phyloP scores from a whole-genome alignment of 805 yeast species.

The Sungouiozyma ichnusensis region DNA sequence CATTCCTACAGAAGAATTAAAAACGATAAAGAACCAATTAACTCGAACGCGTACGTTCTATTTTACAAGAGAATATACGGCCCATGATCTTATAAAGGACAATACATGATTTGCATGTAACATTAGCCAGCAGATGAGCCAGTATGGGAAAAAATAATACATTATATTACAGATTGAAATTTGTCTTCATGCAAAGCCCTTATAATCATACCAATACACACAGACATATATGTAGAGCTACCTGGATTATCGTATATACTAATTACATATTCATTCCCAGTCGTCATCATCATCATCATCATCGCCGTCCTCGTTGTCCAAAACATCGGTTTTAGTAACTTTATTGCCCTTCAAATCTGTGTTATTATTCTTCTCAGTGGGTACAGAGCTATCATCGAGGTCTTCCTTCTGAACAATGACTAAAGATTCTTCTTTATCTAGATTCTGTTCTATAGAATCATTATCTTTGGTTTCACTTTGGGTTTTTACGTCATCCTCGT shows the following conservation, averaged over 20 bases:
- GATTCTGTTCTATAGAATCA: neutral
- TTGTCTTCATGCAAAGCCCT: neutral
- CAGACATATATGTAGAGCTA: neutral
- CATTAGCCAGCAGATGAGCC: no score
- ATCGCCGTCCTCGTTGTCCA: conserved; percentile 21
- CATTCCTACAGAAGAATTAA: conserved; percentile 49
- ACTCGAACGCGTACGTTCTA: conserved; percentile 71
- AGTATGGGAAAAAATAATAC: no score
- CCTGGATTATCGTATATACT: neutral
- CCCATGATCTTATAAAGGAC: neutral
- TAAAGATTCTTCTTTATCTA: conserved; percentile 7
- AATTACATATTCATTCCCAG: conserved; percentile 37
- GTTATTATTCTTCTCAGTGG: neutral
- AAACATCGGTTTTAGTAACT: conserved; percentile 5
- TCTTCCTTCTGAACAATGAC: conserved; percentile 13
- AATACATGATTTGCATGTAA: no score
- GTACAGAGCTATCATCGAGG: conserved; percentile 1
- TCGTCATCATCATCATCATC: conserved; percentile 45
- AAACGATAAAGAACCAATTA: conserved; percentile 43
- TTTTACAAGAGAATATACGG: conserved; percentile 47
- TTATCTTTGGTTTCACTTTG: conserved; percentile 6
- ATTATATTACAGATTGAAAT: neutral
- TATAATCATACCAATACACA: neutral
- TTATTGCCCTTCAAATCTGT: neutral
- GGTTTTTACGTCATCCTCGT: conserved; percentile 18